phyloP scores from a whole-genome alignment of 106 monocot species.

The Dendrobium nobile region DNA sequence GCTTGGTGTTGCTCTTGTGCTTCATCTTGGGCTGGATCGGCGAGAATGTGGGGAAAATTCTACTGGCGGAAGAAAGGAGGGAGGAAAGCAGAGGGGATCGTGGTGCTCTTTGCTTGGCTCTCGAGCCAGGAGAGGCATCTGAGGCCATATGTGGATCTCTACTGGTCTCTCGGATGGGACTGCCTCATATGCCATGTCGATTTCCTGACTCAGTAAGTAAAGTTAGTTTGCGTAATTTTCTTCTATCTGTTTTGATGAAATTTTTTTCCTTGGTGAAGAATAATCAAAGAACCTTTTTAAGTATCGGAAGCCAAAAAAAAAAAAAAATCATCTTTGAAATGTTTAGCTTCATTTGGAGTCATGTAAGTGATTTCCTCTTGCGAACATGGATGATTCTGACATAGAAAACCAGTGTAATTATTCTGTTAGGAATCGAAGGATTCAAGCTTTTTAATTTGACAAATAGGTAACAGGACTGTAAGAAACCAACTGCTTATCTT shows the following conservation, averaged over 20 bases:
- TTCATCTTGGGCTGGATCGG: not conserved
- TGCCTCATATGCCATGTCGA: slow-evolving; percentile 82
- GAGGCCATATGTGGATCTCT: slow-evolving; percentile 49
- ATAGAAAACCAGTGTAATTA: no score
- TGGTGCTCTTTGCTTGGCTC: slow-evolving; percentile 80
- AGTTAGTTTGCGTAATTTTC: not conserved
- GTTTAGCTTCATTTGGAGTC: no score
- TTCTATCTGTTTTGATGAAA: not conserved
- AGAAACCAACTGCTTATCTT: no score
- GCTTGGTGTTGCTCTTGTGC: not conserved
- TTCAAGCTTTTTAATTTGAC: no score
- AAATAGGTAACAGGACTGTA: no score
- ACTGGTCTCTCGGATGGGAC: slow-evolving; percentile 60
- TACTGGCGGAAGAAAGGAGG: slow-evolving; percentile 49
- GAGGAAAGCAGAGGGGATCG: slow-evolving; percentile 35
- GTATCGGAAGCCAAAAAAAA: no score
- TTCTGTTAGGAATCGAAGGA: no score
- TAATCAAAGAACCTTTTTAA: no score
- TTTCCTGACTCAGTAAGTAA: slow-evolving; percentile 60
- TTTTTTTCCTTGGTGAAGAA: not conserved
- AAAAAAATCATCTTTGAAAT: no score
- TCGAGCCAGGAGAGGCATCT: slow-evolving; percentile 71
- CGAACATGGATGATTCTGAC: no score
- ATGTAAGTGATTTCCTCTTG: no score
- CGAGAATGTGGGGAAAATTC: slow-evolving; percentile 31